A percentile compares a stretch with the other conserved stretches of the same genome.
phyloP scores from a whole-genome alignment of 2,329 filamentous ascomycete genomes.

The Trichophyton simii region DNA sequence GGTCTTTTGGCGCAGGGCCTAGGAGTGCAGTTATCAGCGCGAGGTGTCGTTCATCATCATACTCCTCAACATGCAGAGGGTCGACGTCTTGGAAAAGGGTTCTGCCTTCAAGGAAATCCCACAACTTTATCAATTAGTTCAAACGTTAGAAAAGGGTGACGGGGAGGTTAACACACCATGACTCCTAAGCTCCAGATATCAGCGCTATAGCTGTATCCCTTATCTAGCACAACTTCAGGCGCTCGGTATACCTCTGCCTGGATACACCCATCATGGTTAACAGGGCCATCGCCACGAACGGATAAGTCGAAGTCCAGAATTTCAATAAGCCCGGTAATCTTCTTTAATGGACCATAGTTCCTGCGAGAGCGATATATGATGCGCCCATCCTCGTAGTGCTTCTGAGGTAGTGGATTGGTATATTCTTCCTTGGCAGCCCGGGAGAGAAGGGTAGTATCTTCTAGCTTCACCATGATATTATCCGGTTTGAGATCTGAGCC shows the following conservation, averaged over 20 bases:
- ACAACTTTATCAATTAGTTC: conserved; percentile 17
- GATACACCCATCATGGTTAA: conserved; percentile 30
- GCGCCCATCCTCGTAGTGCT: conserved; percentile 19
- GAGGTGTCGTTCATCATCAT: conserved; percentile 15
- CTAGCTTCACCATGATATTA: conserved; percentile 29
- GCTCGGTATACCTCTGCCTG: conserved; percentile 30
- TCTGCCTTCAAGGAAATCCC: conserved; percentile 22
- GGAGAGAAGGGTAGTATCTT: conserved; percentile 18
- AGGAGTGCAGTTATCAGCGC: conserved; percentile 13
- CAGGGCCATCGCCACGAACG: conserved; percentile 20
- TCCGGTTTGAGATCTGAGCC: conserved; percentile 30
- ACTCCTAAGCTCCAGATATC: conserved; percentile 29
- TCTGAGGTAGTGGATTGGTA: conserved; percentile 21
- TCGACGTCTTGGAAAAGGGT: conserved; percentile 21
- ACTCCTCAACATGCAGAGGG: conserved; percentile 11
- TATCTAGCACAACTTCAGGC: conserved; percentile 26
- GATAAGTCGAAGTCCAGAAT: conserved; percentile 27
- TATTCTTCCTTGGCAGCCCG: conserved; percentile 19
- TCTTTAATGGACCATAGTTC: conserved; percentile 18
- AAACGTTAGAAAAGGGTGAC: conserved; percentile 1
- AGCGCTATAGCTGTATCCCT: conserved; percentile 25
- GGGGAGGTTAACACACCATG: conserved; percentile 17
- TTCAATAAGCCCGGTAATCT: conserved; percentile 17
- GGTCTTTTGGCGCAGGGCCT: conserved; percentile 10
- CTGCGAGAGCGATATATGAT: conserved; percentile 25